Conservation (phyloP, 2,329 filamentous ascomycete species). For the Meredithiella fracta region DNA sequence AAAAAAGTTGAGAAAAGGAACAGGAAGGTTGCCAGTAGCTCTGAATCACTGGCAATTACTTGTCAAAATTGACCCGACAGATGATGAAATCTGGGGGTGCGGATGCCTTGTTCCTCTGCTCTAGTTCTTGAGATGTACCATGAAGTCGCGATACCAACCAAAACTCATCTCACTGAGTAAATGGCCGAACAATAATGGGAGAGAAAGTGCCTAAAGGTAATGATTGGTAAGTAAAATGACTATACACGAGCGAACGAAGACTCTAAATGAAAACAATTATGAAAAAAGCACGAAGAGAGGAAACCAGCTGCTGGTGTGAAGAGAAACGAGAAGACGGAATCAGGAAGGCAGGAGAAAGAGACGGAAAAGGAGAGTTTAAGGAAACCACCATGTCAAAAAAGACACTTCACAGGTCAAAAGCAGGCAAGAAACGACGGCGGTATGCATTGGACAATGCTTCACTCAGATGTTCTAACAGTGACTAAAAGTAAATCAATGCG, state of each 20-base stretch:
- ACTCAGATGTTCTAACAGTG: background rate
- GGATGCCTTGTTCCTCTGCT: constrained; percentile 10
- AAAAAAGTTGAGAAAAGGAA: constrained; percentile 13
- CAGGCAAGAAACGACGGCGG: background rate
- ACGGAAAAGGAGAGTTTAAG: background rate
- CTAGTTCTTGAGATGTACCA: constrained; percentile 13
- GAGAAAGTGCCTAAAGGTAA: background rate
- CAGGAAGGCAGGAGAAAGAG: background rate
- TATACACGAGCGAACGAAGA: background rate
- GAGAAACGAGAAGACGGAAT: background rate
- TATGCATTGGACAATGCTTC: background rate
- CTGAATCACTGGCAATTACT: constrained; percentile 15
- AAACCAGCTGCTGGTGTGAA: background rate
- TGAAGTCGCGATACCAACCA: constrained; percentile 9
- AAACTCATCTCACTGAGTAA: constrained; percentile 9
- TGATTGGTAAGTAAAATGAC: background rate
- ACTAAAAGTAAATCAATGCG: background rate
- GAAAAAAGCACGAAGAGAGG: background rate
- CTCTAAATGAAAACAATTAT: background rate
- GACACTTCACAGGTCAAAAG: background rate
- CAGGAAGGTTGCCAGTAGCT: constrained; percentile 13
- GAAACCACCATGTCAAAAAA: background rate
- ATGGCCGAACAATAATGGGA: background rate
- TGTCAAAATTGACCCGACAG: constrained; percentile 4
- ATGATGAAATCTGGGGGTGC: constrained; percentile 4